Conservation (phyloP, 108 stramenopile species). For the Cyclotella sp. region DNA sequence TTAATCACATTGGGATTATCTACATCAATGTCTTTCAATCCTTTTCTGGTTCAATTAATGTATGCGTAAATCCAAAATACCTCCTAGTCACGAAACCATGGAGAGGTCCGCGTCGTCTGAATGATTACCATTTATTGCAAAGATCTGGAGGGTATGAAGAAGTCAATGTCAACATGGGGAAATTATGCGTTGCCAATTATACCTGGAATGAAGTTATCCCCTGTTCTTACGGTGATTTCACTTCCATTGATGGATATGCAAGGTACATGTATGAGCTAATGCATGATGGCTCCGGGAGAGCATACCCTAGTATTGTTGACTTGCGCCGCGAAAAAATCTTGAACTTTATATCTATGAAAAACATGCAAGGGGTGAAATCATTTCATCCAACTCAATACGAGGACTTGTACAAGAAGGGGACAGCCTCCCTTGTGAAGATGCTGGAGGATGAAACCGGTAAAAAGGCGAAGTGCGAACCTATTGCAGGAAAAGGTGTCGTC, state of each 20-base stretch:
- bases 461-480: slow-evolving; percentile 35
- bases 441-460: slow-evolving; percentile 42
- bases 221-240: background rate
- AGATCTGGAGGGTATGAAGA: slow-evolving; percentile 8
- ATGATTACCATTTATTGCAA: background rate
- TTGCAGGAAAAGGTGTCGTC: background rate
- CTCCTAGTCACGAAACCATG: slow-evolving; percentile 29
- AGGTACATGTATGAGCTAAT: slow-evolving; percentile 22
- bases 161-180: background rate
- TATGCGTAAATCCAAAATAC: background rate
- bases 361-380: slow-evolving; percentile 8
- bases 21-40: no score
- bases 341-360: slow-evolving; percentile 11
- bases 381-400: slow-evolving; percentile 48
- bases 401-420: slow-evolving; percentile 43
- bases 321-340: slow-evolving; percentile 21
- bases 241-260: background rate
- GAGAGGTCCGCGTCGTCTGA: slow-evolving; percentile 5
- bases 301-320: slow-evolving; percentile 22
- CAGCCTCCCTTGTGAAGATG: slow-evolving; percentile 15
- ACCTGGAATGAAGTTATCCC: slow-evolving; percentile 23
- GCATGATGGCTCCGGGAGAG: slow-evolving; percentile 20
- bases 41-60: no score
- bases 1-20: no score
- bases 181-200: slow-evolving; percentile 4